A percentile compares a stretch with the other conserved stretches of the same genome.
phyloP scores from a whole-genome alignment of 345 rosid genomes.

The Litchi chinensis region DNA sequence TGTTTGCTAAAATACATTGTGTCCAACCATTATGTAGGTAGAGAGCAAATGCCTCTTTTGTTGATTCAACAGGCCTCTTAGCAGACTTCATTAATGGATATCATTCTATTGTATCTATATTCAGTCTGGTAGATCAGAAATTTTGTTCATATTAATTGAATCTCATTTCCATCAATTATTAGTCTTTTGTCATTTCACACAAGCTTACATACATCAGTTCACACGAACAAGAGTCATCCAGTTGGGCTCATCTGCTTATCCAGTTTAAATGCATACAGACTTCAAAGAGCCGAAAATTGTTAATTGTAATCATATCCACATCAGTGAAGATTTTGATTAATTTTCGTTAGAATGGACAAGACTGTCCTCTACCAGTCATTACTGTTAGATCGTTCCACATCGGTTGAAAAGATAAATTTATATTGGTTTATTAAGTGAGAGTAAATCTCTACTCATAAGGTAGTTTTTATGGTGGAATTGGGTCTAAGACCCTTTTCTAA shows the following conservation, averaged over 20 bases:
- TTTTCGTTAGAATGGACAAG: background rate
- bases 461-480: too few species aligned
- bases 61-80: background rate
- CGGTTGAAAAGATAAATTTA: too few species aligned
- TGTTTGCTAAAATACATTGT: background rate
- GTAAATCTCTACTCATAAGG: too few species aligned
- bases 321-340: background rate
- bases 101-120: too few species aligned
- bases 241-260: background rate
- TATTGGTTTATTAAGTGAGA: too few species aligned
- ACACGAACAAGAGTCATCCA: background rate
- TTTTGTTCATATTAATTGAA: background rate
- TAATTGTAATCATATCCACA: background rate
- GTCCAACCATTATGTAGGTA: background rate
- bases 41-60: conserved; percentile 1
- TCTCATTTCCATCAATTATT: background rate
- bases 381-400: too few species aligned
- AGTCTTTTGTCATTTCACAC: background rate
- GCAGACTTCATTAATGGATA: background rate
- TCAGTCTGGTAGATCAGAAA: background rate
- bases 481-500: too few species aligned
- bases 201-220: background rate
- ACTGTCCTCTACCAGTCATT: background rate
- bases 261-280: background rate
- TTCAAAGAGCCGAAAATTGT: too few species aligned